A percentile compares a stretch with the other conserved stretches of the same genome.
These are phyloP conservation scores for Trypanosoma mega DNA, from an alignment of 208 protist genomes.

Conservation along the genomic window DNA sequence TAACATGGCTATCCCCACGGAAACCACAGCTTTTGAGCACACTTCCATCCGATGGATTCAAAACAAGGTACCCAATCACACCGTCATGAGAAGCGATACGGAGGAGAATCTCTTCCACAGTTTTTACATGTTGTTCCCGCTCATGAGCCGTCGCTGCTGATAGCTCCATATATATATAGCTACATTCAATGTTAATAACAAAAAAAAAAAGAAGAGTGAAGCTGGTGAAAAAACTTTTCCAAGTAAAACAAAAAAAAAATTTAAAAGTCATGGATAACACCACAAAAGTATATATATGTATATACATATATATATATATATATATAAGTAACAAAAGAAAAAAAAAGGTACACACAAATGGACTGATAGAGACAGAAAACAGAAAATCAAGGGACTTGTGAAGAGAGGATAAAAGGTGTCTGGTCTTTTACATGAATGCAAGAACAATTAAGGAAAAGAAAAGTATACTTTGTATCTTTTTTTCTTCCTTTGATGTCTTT, in stretches of 20 bases:
- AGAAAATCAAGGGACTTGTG: background rate
- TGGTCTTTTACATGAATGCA: no score
- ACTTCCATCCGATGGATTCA: conserved; percentile 55
- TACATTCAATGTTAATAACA: conserved; percentile 11
- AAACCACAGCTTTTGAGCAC: conserved; percentile 69
- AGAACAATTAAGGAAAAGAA: no score
- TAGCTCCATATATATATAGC: conserved; percentile 17
- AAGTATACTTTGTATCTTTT: conserved; percentile 1
- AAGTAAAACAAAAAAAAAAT: conserved; percentile 9
- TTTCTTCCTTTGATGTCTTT: no score
- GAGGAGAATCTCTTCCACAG: conserved; percentile 62
- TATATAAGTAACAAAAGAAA: no score
- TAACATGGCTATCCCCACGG: conserved; percentile 36
- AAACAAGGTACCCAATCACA: conserved; percentile 78
- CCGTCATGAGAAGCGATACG: conserved; percentile 74
- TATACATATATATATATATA: no score
- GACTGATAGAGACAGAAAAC: conserved; percentile 2
- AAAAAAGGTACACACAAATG: no score
- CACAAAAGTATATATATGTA: no score
- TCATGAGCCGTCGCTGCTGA: conserved; percentile 33
- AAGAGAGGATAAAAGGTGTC: conserved; percentile 4
- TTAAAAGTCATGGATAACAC: no score
- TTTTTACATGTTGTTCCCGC: conserved; percentile 56
- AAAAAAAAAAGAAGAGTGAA: conserved; percentile 4
- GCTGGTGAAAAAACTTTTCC: conserved; percentile 23